A percentile compares a stretch with the other conserved stretches of the same genome.
These are phyloP conservation scores for Rhizoclosmatium globosum DNA, from an alignment of 192 early-diverging fungal species.

Conservation along the genomic window DNA sequence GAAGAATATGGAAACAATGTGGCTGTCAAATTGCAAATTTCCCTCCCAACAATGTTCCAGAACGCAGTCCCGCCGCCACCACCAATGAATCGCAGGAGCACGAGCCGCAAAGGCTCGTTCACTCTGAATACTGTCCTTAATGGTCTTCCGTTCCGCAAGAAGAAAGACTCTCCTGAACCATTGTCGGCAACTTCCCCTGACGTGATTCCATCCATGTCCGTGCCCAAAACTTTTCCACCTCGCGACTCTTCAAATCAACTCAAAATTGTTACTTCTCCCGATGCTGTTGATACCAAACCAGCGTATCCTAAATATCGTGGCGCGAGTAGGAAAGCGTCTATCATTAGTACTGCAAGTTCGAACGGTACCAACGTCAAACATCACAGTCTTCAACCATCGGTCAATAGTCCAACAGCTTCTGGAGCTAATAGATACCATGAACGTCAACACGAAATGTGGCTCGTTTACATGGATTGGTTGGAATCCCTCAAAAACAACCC, in stretches of 20 bases:
- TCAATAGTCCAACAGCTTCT: neutral
- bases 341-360: neutral
- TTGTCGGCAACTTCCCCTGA: too few relatives aligned
- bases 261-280: conserved; percentile 5
- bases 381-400: conserved; percentile 8
- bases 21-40: too few relatives aligned
- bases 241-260: neutral
- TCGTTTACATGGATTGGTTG: conserved; percentile 1
- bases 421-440: neutral
- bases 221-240: neutral
- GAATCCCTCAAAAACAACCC: neutral
- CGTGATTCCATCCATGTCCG: too few relatives aligned
- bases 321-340: neutral
- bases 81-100: neutral
- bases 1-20: too few relatives aligned
- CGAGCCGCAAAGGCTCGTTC: neutral
- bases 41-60: neutral
- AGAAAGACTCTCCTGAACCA: neutral
- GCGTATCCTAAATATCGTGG: neutral
- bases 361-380: neutral
- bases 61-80: neutral
- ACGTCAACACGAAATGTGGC: conserved; percentile 24
- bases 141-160: neutral
- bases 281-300: neutral
- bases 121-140: neutral